Base-by-base conservation (phyloP, 2,329 filamentous ascomycete species). In the Epichloe aotearoae region DNA sequence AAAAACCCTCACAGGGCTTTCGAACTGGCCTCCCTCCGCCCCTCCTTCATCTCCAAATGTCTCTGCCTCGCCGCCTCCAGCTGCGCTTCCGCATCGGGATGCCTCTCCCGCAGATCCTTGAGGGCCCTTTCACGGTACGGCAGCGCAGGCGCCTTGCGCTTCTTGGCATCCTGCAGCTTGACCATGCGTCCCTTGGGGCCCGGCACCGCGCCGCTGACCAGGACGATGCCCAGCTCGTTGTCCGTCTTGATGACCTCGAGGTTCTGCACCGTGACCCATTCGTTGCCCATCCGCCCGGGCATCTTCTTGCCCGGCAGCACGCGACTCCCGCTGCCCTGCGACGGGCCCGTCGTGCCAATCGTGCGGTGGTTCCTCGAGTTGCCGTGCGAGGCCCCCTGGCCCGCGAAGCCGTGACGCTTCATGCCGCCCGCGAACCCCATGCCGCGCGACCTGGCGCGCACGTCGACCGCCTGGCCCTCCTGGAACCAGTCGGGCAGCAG, bases 251-350 rank as follows among this genome's bases (percentile, higher is more conserved):
- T 71, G 49, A 98, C 82, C 69, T 84, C 86, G 59, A 97, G 72
- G 69, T 95, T 96, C 76, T 96, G 90, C 52, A 93, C 77, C 46
- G 93, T 98, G 51, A 89, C 86, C 58, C 80, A 82, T 68, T 95
- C 79, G 57, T 85, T 86, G 56, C 93, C 93, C 93, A 98, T 97
- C 53, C 88, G 82, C 50, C 93, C 93, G 3, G 93, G 82, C 93
- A 98, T 98, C 72, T 89, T 93, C 80, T 98, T 98, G 54, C 93
- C 93, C 0, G 93, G 93, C 64, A 89, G 73, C 23, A 98, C 91
- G 69, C 93, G 82, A 55, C 88, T 94, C 71, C 93, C 93, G 64
- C 86, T 83, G 57, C 93, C 93, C 70, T 98, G 93, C 59, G 85
- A 86, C 53, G 86, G 88, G 66, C 93, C 93, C 7, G 84, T 78